Evolutionary conservation across 2,329 filamentous ascomycete species (phyloP), one percentile per base, ranked within the genome.

Genomic region (Claviceps fusiformis): DNA sequence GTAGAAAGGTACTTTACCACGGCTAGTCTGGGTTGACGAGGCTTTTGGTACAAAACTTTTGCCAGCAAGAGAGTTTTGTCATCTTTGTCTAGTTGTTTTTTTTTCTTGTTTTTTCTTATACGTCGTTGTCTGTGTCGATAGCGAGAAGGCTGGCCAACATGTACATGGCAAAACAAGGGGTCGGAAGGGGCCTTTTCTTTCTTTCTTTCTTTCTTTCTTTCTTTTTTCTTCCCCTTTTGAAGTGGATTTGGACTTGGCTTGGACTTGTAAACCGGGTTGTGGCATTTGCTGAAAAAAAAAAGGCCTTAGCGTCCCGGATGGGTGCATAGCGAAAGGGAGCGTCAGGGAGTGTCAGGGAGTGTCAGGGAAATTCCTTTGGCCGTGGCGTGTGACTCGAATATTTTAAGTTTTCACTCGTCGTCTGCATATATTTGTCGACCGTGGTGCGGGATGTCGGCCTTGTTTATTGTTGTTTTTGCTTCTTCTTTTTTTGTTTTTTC

Each of bases 201-300:
- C 17, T 11, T 19, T 48, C 35, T 35, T n/a, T 19, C 19, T 31
- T 11, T 35, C 13, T 41, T 37, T 8, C 37, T 35, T 7, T 37
- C 10, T 35, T n/a, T 24, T 24, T 24, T 24, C 24, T 24, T 24
- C 24, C 24, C 24, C n/a, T 45, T 54, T 39, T n/a, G 35, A 53
- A 43, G 45, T 48, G 33, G 56, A 58, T 55, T 57, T 56, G 59
- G 61, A 58, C 58, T 60, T 52, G 57, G 47, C 59, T 60, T 55
- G 52, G 58, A 59, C 57, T 50, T 54, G 53, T 54, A 51, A 52
- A 43, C 55, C 52, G 58, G 53, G 56, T 54, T 57, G 62, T 64
- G 66, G 61, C 61, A 65, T 66, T 63, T 72, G 71, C 72, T 71
- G 73, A 70, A 72, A 67, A 68, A 64, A 69, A 69, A 72, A 67